These are phyloP conservation scores for Ustulina deusta DNA, from an alignment of 2,329 filamentous ascomycete genomes.

Conservation along the genomic window DNA sequence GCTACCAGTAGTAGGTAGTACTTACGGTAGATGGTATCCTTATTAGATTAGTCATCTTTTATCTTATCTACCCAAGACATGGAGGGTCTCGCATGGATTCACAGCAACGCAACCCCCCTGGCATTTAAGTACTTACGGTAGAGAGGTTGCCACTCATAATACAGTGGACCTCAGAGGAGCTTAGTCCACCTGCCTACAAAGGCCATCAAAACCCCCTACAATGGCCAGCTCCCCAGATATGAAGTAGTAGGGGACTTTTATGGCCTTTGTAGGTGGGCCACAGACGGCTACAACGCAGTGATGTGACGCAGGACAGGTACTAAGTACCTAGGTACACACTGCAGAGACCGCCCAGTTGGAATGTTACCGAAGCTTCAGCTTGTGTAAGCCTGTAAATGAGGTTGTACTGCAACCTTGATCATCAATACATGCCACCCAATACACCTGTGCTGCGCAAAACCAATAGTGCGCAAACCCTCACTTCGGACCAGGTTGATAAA, in stretches of 20 bases:
- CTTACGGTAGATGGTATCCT: background rate
- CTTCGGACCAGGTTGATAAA: conserved; percentile 11
- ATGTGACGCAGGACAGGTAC: background rate
- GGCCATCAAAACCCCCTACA: no score
- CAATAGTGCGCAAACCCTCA: conserved; percentile 29
- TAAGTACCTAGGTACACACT: background rate
- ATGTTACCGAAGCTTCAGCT: conserved; percentile 35
- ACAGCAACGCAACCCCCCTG: conserved; percentile 6
- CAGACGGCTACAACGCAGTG: conserved; percentile 24
- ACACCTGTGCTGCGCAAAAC: conserved; percentile 30
- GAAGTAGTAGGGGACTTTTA: no score
- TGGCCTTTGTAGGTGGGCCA: no score
- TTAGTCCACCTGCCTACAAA: no score
- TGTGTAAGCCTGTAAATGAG: conserved; percentile 28
- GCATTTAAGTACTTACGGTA: background rate
- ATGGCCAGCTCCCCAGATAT: no score
- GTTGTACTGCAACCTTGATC: conserved; percentile 9
- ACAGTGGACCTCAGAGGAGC: no score
- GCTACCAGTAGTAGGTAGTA: no score
- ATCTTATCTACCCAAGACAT: background rate
- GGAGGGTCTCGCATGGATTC: conserved; percentile 1
- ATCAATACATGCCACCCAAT: conserved; percentile 19
- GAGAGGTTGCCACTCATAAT: no score
- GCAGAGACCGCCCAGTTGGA: conserved; percentile 24
- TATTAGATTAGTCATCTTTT: background rate